Evolutionary conservation across 2,329 filamentous ascomycete genomes (phyloP).

Genomic region (Talaromyces albobiverticillius): DNA sequence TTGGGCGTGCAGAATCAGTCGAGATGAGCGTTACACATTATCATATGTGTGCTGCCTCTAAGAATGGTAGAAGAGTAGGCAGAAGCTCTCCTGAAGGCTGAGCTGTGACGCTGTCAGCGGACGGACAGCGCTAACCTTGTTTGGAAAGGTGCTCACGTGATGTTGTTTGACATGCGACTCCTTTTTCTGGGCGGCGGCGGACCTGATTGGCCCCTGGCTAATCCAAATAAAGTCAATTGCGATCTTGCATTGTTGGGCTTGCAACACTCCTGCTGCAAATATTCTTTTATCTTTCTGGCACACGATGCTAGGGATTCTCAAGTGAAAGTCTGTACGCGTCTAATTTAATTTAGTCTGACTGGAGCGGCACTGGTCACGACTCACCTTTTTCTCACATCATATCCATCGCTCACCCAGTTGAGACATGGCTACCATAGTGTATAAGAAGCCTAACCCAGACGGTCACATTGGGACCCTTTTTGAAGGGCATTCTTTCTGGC

Average conservation of each 20-base stretch:
- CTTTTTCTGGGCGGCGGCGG: neutral
- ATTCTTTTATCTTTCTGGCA: neutral
- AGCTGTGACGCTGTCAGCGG: too few relatives aligned
- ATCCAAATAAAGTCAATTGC: conserved; percentile 21
- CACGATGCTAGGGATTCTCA: neutral
- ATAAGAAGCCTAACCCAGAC: conserved; percentile 10
- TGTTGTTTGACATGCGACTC: neutral
- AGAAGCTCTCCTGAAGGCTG: too few relatives aligned
- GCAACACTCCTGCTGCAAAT: neutral
- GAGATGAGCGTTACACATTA: neutral
- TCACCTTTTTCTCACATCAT: neutral
- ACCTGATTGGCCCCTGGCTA: conserved; percentile 17
- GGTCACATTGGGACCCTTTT: conserved; percentile 42
- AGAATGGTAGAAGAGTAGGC: neutral
- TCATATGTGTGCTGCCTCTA: neutral
- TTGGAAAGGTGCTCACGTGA: neutral
- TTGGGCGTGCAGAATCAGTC: neutral
- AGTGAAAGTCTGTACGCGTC: neutral
- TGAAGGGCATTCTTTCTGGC: conserved; percentile 55
- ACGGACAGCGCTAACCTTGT: neutral
- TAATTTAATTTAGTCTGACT: neutral
- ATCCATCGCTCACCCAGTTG: neutral
- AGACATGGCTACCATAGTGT: conserved; percentile 8
- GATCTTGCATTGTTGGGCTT: neutral
- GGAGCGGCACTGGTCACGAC: neutral